A percentile compares a stretch with the other conserved stretches of the same genome.
These are phyloP conservation scores for Xenoacremonium recifei DNA, from an alignment of 2,329 filamentous ascomycete species.

Conservation along the genomic window DNA sequence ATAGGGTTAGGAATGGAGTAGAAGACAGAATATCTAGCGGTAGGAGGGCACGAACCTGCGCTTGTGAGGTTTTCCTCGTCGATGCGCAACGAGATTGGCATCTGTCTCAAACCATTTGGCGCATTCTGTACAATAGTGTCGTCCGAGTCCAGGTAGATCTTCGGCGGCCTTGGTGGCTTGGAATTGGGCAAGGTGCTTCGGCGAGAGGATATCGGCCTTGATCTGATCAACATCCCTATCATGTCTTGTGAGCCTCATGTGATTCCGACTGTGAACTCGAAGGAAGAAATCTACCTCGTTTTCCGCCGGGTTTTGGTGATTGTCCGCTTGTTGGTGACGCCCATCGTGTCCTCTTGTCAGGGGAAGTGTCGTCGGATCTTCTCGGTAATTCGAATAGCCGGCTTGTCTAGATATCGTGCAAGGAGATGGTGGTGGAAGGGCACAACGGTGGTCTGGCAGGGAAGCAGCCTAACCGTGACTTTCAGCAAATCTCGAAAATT, in stretches of 20 bases:
- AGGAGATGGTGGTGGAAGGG: background rate
- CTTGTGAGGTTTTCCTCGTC: constrained; percentile 90
- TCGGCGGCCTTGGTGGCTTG: constrained; percentile 77
- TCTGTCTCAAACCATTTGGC: constrained; percentile 95
- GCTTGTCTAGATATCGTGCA: background rate
- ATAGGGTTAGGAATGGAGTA: constrained; percentile 19
- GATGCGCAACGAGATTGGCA: constrained; percentile 70
- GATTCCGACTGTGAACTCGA: too few species aligned
- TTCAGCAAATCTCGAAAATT: background rate
- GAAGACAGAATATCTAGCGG: constrained; percentile 5
- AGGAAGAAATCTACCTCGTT: constrained; percentile 60
- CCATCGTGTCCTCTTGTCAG: constrained; percentile 48
- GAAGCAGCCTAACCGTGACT: background rate
- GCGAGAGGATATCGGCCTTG: constrained; percentile 74
- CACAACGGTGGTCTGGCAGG: background rate
- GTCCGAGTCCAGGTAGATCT: constrained; percentile 83
- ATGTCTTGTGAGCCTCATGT: too few species aligned
- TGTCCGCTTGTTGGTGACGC: constrained; percentile 63
- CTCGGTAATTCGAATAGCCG: background rate
- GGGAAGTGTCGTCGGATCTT: background rate
- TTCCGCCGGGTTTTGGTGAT: constrained; percentile 73
- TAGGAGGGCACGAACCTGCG: constrained; percentile 53
- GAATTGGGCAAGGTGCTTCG: constrained; percentile 77
- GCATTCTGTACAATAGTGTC: constrained; percentile 87
- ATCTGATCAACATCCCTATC: constrained; percentile 88